Evolutionary conservation across 176 grass and related monocot genomes (phyloP).

Genomic region (Musa troglodytarum): DNA sequence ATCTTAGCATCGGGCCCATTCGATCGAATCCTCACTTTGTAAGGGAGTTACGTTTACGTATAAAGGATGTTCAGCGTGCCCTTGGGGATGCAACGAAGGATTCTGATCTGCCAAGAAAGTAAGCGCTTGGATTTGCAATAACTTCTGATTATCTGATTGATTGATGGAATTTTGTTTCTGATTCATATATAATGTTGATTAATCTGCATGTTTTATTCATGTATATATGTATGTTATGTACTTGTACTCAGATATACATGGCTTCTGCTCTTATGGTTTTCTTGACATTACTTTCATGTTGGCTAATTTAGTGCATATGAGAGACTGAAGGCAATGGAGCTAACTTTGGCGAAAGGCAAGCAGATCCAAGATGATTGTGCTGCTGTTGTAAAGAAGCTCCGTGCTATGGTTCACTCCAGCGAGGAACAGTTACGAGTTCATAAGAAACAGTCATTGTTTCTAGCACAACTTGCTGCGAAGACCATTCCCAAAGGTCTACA

Average conservation of each 20-base stretch:
- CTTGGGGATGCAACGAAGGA: slow-evolving; percentile 84
- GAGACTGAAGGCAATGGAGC: slow-evolving; percentile 71
- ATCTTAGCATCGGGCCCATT: slow-evolving; percentile 60
- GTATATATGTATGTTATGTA: neutral
- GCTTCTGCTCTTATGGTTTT: slow-evolving; percentile 5
- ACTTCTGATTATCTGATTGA: neutral
- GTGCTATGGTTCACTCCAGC: slow-evolving; percentile 72
- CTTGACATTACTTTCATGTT: slow-evolving; percentile 30
- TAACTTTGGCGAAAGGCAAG: slow-evolving; percentile 48
- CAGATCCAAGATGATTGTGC: slow-evolving; percentile 68
- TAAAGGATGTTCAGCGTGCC: slow-evolving; percentile 68
- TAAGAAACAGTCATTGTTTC: slow-evolving; percentile 67
- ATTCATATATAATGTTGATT: neutral
- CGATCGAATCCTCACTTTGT: slow-evolving; percentile 58
- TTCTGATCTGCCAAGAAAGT: slow-evolving; percentile 71
- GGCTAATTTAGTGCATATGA: slow-evolving; percentile 57
- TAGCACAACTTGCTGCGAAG: slow-evolving; percentile 88
- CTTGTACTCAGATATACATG: neutral
- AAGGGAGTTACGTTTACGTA: slow-evolving; percentile 53
- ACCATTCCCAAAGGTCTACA: slow-evolving; percentile 88
- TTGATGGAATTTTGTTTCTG: neutral
- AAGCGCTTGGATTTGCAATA: slow-evolving; percentile 10
- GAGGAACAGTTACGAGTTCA: slow-evolving; percentile 71
- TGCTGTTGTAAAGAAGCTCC: slow-evolving; percentile 55
- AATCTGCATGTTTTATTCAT: neutral